These are phyloP conservation scores for Kurtzmaniella fragi DNA, from an alignment of 805 yeast species.

Conservation along the genomic window DNA sequence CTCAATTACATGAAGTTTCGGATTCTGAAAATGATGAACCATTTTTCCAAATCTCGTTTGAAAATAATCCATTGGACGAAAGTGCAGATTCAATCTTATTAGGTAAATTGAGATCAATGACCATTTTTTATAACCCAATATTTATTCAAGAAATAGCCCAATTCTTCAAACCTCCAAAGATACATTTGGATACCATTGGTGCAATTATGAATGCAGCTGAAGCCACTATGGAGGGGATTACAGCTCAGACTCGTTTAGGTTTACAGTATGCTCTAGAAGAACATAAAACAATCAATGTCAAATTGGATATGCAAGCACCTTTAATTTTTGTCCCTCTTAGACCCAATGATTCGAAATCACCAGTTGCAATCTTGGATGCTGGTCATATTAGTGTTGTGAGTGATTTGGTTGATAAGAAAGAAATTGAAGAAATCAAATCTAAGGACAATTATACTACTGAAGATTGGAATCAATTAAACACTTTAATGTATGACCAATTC, in stretches of 20 bases:
- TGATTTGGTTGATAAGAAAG: conserved; percentile 69
- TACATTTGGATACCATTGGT: conserved; percentile 81
- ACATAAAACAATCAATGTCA: conserved; percentile 83
- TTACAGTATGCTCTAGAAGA: conserved; percentile 90
- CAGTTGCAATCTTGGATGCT: conserved; percentile 90
- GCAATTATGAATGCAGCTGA: conserved; percentile 94
- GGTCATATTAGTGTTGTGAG: conserved; percentile 87
- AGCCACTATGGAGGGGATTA: conserved; percentile 85
- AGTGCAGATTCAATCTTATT: conserved; percentile 75
- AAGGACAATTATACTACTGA: conserved; percentile 52
- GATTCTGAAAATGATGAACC: conserved; percentile 42
- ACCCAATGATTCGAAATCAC: conserved; percentile 72
- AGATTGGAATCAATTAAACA: conserved; percentile 73
- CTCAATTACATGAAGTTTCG: conserved; percentile 24
- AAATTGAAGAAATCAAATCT: conserved; percentile 63
- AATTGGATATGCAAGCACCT: conserved; percentile 92
- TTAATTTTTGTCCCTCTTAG: conserved; percentile 81
- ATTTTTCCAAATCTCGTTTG: conserved; percentile 77
- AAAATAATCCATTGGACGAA: conserved; percentile 79
- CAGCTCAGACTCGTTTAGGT: conserved; percentile 86
- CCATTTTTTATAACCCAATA: conserved; percentile 81
- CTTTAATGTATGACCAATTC: conserved; percentile 87
- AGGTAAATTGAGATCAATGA: conserved; percentile 78
- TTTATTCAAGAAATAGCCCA: conserved; percentile 69
- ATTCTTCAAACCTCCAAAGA: conserved; percentile 84